phyloP scores from a whole-genome alignment of 768 basidiomycete species.

The Imleria badia region DNA sequence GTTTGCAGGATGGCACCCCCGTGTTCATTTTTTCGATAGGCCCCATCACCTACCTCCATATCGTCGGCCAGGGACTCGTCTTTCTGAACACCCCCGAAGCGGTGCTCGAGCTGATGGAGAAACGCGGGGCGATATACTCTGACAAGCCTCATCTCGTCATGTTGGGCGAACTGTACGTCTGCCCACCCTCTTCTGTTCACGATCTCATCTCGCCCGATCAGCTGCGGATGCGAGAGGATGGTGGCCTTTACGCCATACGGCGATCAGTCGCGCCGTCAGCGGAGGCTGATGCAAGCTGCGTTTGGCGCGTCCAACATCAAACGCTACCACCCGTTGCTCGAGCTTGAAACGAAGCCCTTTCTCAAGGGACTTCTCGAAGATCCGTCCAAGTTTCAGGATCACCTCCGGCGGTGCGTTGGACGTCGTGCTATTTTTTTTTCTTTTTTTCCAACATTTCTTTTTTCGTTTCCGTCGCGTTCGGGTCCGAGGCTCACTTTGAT shows the following conservation, averaged over 20 bases:
- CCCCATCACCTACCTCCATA: conserved; percentile 60
- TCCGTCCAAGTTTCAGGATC: conserved; percentile 36
- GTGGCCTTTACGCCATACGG: conserved; percentile 69
- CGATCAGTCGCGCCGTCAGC: conserved; percentile 61
- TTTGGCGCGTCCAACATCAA: conserved; percentile 53
- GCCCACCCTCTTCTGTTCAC: neutral
- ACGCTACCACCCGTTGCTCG: conserved; percentile 56
- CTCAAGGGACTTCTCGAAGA: conserved; percentile 52
- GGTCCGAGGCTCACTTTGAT: conserved; percentile 18
- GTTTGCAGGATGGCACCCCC: no score
- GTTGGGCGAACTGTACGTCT: conserved; percentile 65
- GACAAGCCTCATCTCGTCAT: conserved; percentile 72
- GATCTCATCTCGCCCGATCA: conserved; percentile 19
- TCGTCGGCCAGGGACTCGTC: conserved; percentile 65
- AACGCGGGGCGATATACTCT: conserved; percentile 68
- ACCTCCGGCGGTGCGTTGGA: conserved; percentile 33
- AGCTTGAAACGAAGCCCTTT: conserved; percentile 56
- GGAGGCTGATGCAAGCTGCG: conserved; percentile 65
- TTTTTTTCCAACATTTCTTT: no score
- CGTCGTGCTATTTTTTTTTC: neutral
- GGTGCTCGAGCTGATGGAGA: conserved; percentile 65
- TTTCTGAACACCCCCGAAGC: conserved; percentile 64
- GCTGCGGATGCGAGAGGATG: conserved; percentile 68
- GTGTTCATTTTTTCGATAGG: conserved; percentile 34
- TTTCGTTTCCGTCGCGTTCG: neutral